Percentiles rank a stretch among this genome's conserved stretches.
These are phyloP conservation scores for Sclerotinia trifoliorum DNA, from an alignment of 2,329 filamentous ascomycete genomes.

Conservation along the genomic window DNA sequence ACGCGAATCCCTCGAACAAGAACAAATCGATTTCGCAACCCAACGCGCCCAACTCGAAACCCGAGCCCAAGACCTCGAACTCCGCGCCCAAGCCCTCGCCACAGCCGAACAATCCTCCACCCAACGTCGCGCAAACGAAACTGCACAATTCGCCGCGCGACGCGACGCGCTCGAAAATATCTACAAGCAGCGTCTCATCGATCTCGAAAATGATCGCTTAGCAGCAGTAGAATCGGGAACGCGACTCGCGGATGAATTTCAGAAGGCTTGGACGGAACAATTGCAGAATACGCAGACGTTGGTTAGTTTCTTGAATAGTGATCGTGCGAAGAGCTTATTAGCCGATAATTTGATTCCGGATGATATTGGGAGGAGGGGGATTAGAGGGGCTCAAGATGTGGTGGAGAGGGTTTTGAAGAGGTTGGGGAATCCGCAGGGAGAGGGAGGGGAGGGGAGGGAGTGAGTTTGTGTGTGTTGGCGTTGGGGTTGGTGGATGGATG, in stretches of 20 bases:
- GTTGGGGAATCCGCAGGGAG: constrained; percentile 2
- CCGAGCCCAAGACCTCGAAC: neutral
- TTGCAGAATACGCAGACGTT: constrained; percentile 25
- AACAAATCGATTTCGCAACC: neutral
- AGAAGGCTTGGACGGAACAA: constrained; percentile 22
- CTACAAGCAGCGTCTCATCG: neutral
- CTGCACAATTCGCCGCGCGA: neutral
- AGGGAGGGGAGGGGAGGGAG: neutral
- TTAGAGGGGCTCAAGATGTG: constrained; percentile 1
- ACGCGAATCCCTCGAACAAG: neutral
- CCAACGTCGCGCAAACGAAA: neutral
- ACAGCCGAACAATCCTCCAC: neutral
- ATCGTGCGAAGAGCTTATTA: constrained; percentile 1
- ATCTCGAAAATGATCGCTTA: neutral
- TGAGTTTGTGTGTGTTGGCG: neutral
- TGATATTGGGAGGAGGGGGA: constrained; percentile 9
- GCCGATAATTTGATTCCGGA: constrained; percentile 3
- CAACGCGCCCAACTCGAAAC: neutral
- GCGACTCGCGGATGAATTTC: constrained; percentile 21
- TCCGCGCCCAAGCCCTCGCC: neutral
- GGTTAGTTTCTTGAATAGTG: constrained; percentile 20
- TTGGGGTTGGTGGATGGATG: neutral
- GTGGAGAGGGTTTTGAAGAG: constrained; percentile 14
- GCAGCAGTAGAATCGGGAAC: neutral
- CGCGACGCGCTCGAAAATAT: neutral